Evolutionary conservation across 2,329 filamentous ascomycete species (phyloP).

Genomic region (Hymenoscyphus linearis): DNA sequence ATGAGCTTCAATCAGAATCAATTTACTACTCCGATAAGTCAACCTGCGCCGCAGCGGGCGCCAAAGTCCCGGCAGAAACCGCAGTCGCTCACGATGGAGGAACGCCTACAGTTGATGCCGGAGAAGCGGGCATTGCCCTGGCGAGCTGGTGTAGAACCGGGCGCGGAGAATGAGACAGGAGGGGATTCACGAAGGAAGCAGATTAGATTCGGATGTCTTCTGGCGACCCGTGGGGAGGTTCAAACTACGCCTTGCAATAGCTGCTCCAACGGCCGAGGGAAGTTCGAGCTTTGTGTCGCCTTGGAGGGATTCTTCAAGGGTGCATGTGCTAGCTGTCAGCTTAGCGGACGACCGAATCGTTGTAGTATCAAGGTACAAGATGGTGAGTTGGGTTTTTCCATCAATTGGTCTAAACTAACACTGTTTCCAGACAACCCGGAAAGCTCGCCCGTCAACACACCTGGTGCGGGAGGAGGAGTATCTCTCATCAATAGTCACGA

Average conservation of each 20-base stretch:
- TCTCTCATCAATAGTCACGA: conserved; percentile 9
- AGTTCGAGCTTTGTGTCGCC: conserved; percentile 30
- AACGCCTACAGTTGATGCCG: conserved; percentile 29
- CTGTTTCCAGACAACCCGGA: conserved; percentile 8
- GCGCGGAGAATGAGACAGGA: conserved; percentile 30
- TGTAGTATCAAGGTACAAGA: conserved; percentile 31
- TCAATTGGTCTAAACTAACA: conserved; percentile 4
- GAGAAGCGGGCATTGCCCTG: conserved; percentile 28
- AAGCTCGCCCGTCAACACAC: conserved; percentile 17
- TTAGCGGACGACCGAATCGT: conserved; percentile 30
- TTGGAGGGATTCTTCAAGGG: conserved; percentile 33
- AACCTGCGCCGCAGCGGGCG: conserved; percentile 7
- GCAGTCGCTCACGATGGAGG: conserved; percentile 27
- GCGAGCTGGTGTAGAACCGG: conserved; percentile 28
- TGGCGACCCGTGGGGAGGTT: conserved; percentile 29
- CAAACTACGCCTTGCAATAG: conserved; percentile 25
- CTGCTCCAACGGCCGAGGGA: conserved; percentile 31
- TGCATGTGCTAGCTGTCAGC: conserved; percentile 31
- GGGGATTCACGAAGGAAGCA: conserved; percentile 31
- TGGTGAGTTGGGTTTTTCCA: conserved; percentile 19
- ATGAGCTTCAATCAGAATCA: conserved; percentile 7
- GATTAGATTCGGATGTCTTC: conserved; percentile 30
- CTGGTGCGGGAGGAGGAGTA: conserved; percentile 4
- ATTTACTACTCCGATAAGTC: conserved; percentile 1
- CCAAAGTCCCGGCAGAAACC: conserved; percentile 11